Conservation (phyloP, 768 basidiomycete genomes). For the Artomyces pyxidatus region DNA sequence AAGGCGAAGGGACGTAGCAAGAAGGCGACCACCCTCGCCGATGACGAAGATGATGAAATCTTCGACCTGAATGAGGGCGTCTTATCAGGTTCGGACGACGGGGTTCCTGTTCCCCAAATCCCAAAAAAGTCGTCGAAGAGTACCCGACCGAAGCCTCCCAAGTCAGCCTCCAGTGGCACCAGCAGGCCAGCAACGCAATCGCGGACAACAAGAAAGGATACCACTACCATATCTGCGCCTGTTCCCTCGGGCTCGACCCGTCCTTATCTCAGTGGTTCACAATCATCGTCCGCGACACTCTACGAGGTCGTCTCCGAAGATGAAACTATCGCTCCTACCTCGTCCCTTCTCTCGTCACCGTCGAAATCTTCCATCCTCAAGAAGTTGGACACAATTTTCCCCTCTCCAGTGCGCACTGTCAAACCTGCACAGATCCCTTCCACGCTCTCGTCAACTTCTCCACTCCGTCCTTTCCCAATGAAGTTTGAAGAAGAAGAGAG, state of each 20-base stretch:
- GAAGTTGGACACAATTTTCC: neutral
- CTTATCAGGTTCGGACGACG: neutral
- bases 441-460: neutral
- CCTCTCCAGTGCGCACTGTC: too few species aligned
- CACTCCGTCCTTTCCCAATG: neutral
- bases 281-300: neutral
- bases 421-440: neutral
- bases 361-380: neutral
- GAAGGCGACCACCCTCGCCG: neutral
- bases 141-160: neutral
- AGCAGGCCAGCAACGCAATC: constrained; percentile 11
- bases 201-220: too few species aligned
- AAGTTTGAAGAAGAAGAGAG: constrained; percentile 1
- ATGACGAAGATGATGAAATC: neutral
- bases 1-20: neutral
- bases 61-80: neutral
- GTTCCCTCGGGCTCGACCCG: too few species aligned
- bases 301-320: neutral
- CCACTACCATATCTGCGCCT: too few species aligned
- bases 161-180: neutral
- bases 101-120: neutral
- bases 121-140: neutral
- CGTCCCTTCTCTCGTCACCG: neutral
- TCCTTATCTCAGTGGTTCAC: too few species aligned
- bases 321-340: neutral